phyloP scores from a whole-genome alignment of 2,329 filamentous ascomycete genomes.

The Pochonia chlamydosporia region DNA sequence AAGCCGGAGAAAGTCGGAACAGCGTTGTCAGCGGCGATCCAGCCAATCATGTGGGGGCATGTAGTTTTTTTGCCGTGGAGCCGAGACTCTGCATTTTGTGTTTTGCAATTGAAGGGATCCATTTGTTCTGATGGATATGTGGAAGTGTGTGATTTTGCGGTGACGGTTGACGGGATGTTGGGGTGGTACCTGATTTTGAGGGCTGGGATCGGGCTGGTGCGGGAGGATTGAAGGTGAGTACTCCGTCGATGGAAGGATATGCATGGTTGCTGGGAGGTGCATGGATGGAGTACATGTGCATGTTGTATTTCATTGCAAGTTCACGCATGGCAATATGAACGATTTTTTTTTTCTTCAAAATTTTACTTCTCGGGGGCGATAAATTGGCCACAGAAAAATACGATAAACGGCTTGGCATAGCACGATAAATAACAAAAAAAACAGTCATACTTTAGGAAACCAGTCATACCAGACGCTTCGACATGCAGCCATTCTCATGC shows the following conservation, averaged over 20 bases:
- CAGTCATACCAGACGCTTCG: no score
- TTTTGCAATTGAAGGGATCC: neutral
- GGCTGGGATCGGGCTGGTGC: neutral
- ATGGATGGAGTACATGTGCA: neutral
- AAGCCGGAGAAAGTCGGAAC: conserved; percentile 14
- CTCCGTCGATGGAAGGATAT: neutral
- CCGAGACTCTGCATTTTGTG: conserved; percentile 12
- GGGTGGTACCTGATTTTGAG: neutral
- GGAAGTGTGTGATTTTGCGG: neutral
- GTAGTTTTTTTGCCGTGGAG: conserved; percentile 11
- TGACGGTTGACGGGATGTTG: neutral
- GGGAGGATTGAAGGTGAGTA: neutral
- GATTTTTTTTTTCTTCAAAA: no score
- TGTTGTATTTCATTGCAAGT: neutral
- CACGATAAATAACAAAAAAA: no score
- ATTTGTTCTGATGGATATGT: neutral
- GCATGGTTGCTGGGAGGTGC: neutral
- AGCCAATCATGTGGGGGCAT: conserved; percentile 10
- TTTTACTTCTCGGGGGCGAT: no score
- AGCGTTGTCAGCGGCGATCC: neutral
- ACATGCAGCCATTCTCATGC: no score
- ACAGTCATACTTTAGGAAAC: no score
- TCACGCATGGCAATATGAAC: no score
- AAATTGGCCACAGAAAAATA: no score
- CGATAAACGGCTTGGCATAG: no score